A percentile compares a stretch with the other conserved stretches of the same genome.
Evolutionary conservation across 371 early-diverging fungal genomes (phyloP).

Genomic region (Mortierella sp.): DNA sequence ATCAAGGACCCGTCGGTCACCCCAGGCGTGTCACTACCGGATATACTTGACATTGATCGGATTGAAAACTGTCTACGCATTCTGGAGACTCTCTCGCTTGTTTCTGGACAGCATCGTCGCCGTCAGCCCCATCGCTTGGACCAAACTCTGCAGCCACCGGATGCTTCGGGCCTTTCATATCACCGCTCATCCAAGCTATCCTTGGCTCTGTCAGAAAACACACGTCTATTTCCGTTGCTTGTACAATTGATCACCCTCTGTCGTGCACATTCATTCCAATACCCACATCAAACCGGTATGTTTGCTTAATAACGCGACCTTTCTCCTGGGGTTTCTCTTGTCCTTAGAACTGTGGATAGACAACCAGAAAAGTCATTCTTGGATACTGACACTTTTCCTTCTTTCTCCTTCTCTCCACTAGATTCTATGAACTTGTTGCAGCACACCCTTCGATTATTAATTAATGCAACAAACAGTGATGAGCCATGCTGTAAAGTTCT

Average conservation of each 20-base stretch:
- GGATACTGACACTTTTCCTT: background rate
- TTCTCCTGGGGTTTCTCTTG: too few species aligned
- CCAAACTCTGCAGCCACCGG: too few species aligned
- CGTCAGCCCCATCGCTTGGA: too few species aligned
- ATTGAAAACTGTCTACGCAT: conserved; percentile 38
- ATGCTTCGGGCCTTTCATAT: too few species aligned
- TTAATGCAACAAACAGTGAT: conserved; percentile 38
- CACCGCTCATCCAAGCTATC: conserved; percentile 4
- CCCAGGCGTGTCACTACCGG: conserved; percentile 27
- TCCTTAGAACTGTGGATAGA: background rate
- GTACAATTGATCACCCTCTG: conserved; percentile 39
- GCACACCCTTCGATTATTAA: conserved; percentile 30
- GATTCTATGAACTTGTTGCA: conserved; percentile 44
- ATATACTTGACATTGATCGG: conserved; percentile 40
- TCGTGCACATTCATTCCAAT: conserved; percentile 41
- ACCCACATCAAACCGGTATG: conserved; percentile 30
- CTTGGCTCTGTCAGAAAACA: conserved; percentile 9
- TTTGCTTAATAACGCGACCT: background rate
- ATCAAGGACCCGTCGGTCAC: conserved; percentile 30
- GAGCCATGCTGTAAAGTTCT: conserved; percentile 33
- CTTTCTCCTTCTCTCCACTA: conserved; percentile 1
- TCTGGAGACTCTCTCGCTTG: conserved; percentile 30
- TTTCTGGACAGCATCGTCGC: conserved; percentile 11
- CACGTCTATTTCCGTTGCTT: conserved; percentile 27
- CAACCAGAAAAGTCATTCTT: background rate